Evolutionary conservation across 805 yeast species (phyloP), one percentile per base, ranked within the genome.

Genomic region (Suhomyces prunicola): DNA sequence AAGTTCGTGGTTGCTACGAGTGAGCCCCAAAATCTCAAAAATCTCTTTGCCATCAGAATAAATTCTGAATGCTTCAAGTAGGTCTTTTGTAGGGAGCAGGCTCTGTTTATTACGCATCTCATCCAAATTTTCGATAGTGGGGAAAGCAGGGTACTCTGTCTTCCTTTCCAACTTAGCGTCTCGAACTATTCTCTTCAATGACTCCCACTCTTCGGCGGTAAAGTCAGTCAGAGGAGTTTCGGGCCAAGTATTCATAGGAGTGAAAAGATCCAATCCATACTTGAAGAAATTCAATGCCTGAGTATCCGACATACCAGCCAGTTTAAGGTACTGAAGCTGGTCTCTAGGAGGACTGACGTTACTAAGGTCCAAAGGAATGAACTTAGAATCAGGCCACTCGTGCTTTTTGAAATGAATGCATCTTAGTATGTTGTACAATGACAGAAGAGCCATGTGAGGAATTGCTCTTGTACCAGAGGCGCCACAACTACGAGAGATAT

Each of bases 341-440:
- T 61, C 62, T n/a, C 53, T 41, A 10, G 73, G 76, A 22, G 81
- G 80, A 6, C 73, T 63, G 2, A 78, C 81, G 24, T 73, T 69
- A 47, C 68, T 15, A 26, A 36, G 17, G 40, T 69, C 54, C 60
- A 72, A 53, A 45, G 67, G 70, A 70, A 70, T 41, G 71, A 76
- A 62, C 61, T 74, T 41, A 72, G 59, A 39, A 65, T 57, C 26
- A 76, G 78, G 44, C 56, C 40, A 22, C 42, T 75, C 78, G 5
- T 74, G 69, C n/a, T 66, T 64, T 1, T 67, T 62, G 8, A 66
- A 66, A 57, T 71, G 80, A 1, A 78, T 68, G 47, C 75, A 71
- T 47, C 73, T 75, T 29, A 80, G 63, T 42, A 84, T 69, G 2
- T 71, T 64, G 15, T 83, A 66, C 1, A 83, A 50, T 53, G 78